phyloP scores from a whole-genome alignment of 169 alveolate species.

The Ichthyophthirius multifiliis region DNA sequence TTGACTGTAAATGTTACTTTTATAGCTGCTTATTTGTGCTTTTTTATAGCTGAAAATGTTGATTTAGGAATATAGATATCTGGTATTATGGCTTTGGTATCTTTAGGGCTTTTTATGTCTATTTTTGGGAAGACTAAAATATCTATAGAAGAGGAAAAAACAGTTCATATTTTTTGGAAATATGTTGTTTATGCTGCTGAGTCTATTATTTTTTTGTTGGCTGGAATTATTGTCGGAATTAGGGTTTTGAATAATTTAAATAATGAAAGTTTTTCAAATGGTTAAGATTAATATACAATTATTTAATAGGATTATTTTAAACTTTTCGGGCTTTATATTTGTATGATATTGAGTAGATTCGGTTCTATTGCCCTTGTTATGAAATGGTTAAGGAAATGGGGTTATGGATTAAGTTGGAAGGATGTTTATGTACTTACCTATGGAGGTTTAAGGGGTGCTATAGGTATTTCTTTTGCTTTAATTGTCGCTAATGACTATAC shows the following conservation, averaged over 20 bases:
- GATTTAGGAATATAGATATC: conserved; percentile 38
- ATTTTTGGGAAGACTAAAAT: conserved; percentile 42
- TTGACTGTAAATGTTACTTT: conserved; percentile 42
- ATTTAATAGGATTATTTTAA: conserved; percentile 31
- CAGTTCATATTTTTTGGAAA: conserved; percentile 36
- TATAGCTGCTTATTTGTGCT: conserved; percentile 35
- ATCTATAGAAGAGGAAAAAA: conserved; percentile 27
- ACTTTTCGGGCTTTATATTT: conserved; percentile 40
- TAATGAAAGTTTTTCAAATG: too few relatives aligned
- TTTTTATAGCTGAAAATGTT: conserved; percentile 42
- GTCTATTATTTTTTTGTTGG: conserved; percentile 44
- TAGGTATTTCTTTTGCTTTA: conserved; percentile 49
- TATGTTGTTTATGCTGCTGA: conserved; percentile 40
- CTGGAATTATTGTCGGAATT: conserved; percentile 49
- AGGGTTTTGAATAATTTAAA: conserved; percentile 25
- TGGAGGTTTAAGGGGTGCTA: conserved; percentile 65
- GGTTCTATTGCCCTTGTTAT: conserved; percentile 1
- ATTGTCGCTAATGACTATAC: conserved; percentile 45
- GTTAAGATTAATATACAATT: too few relatives aligned
- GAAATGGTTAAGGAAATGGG: conserved; percentile 37
- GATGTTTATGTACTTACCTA: conserved; percentile 27
- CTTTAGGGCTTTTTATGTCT: conserved; percentile 49
- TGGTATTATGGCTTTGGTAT: conserved; percentile 52
- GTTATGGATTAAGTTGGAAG: conserved; percentile 44
- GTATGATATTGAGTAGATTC: conserved; percentile 34